These are phyloP conservation scores for Fusarium sp. DNA, from an alignment of 2,329 filamentous ascomycete genomes.

Conservation along the genomic window DNA sequence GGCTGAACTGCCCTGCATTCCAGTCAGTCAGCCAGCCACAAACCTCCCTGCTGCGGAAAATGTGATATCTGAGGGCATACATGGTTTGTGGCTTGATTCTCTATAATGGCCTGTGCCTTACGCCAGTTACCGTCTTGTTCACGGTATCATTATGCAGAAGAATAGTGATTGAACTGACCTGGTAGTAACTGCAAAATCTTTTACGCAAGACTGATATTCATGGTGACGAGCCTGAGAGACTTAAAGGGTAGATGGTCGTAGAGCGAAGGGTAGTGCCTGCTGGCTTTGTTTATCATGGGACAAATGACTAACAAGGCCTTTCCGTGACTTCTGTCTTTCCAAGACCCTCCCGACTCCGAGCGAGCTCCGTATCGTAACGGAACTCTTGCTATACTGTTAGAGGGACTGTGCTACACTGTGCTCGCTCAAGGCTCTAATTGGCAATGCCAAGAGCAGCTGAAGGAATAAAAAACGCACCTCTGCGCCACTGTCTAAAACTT, in stretches of 20 bases:
- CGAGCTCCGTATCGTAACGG: neutral
- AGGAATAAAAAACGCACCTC: too few relatives aligned
- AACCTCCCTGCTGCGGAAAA: neutral
- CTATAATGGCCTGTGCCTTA: accelerated
- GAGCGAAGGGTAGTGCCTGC: neutral
- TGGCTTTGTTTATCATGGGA: neutral
- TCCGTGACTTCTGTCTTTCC: neutral
- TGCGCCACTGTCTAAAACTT: neutral
- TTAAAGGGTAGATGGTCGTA: neutral
- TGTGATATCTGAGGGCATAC: neutral
- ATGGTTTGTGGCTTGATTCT: neutral
- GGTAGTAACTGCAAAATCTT: neutral
- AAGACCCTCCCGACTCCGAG: neutral
- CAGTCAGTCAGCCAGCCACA: neutral
- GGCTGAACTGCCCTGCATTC: neutral
- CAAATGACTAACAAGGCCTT: neutral
- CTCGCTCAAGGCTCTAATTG: neutral
- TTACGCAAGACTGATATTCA: neutral
- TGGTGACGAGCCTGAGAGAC: neutral
- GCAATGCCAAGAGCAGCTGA: neutral
- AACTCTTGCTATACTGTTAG: neutral
- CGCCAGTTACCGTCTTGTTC: neutral
- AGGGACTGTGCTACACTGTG: neutral
- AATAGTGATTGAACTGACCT: neutral
- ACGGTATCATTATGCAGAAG: neutral